phyloP scores from a whole-genome alignment of 2,329 filamentous ascomycete species.

The Aureobasidium lini region DNA sequence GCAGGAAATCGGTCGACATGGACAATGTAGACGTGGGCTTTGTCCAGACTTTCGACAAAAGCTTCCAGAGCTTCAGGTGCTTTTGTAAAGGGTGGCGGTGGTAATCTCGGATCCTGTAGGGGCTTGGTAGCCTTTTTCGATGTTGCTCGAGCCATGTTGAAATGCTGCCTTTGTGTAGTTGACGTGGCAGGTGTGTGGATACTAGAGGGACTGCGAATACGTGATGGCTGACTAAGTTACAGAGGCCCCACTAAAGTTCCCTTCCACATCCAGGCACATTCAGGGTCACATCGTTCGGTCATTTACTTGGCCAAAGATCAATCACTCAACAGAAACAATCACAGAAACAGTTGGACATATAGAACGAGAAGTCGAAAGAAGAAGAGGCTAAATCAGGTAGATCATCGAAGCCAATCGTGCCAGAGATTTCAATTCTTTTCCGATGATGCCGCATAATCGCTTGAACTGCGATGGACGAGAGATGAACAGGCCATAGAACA shows the following conservation, averaged over 20 bases:
- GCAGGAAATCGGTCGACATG: slow-evolving; percentile 68
- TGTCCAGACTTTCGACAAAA: slow-evolving; percentile 60
- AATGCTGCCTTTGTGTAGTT: neutral
- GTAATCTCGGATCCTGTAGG: slow-evolving; percentile 16
- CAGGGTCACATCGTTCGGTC: neutral
- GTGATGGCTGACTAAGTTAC: neutral
- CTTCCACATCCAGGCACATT: neutral
- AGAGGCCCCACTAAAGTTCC: neutral
- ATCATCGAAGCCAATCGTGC: slow-evolving; percentile 5
- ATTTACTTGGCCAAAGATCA: neutral
- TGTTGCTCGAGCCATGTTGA: slow-evolving; percentile 11
- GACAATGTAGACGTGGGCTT: slow-evolving; percentile 69
- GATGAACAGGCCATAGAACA: slow-evolving; percentile 13
- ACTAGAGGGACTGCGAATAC: neutral
- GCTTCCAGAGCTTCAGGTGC: slow-evolving; percentile 56
- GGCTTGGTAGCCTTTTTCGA: slow-evolving; percentile 6
- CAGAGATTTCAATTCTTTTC: slow-evolving; percentile 11
- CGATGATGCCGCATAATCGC: slow-evolving; percentile 11
- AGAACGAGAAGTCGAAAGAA: neutral
- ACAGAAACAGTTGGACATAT: neutral
- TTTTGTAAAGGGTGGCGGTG: slow-evolving; percentile 54
- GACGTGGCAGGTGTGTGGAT: neutral
- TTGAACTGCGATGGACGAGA: slow-evolving; percentile 7
- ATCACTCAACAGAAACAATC: neutral
- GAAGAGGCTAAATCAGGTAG: neutral